Base-by-base conservation (phyloP, 2,329 filamentous ascomycete species). In the Colletotrichum phormii region DNA sequence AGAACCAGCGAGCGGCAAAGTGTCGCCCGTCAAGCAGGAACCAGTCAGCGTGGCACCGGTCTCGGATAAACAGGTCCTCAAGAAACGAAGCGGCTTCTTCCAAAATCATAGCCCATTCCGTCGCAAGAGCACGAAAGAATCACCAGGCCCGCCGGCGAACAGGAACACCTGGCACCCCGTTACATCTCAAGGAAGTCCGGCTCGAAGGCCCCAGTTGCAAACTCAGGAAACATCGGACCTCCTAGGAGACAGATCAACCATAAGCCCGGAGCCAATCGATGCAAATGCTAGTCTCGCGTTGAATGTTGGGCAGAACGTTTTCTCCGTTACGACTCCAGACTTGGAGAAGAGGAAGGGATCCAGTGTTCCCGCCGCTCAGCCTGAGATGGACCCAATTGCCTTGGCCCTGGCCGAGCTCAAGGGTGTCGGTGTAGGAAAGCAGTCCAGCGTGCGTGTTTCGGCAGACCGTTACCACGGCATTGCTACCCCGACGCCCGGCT, bases 381-480 rank as follows among this genome's bases (percentile, higher is more conserved):
- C 94, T 33, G 92, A 95, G 29, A 83, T 89, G 18, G 97, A 99
- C 78, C 97, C 97, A 0, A 98, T 99, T 79, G 97, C 96, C 3
- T 89, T 94, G 77, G 97, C 97, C 29, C 87, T 99, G 8, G 97
- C 96, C 12, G 96, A 99, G 78, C 88, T 99, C 46, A 98, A 97
- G 84, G 94, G 93, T 0, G 93, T 95, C 5, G 88, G 87, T 0
- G 86, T 93, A 13, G 89, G 86, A 18, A 98, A 98, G 82, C 93
- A 95, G 77, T 90, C 94, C 7, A 92, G 92, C 4, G 88, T 90
- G 61, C 91, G 97, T n/a, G 91, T 98, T 73, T 97, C 97, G n/a
- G 97, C 95, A 22, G 97, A 99, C 81, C 92, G 94, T 73, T 98
- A 98, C 82, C 94, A 97, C 79, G 96, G 97, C n/a, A 92, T 99